phyloP scores from a whole-genome alignment of 371 early-diverging fungal genomes.

The Nematocida minor region DNA sequence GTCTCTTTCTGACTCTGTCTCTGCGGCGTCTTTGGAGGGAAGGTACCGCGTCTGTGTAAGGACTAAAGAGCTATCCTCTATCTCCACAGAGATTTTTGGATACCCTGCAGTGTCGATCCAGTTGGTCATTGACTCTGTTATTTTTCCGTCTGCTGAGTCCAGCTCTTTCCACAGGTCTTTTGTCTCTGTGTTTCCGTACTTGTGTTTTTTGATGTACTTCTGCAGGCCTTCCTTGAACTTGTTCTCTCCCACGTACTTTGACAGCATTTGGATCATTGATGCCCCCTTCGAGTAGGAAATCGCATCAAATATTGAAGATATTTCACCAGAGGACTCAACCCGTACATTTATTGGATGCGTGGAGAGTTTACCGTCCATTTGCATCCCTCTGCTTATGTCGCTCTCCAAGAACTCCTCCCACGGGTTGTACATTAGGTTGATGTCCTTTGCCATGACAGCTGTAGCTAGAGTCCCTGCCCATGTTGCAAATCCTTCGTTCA shows the following conservation, averaged over 20 bases:
- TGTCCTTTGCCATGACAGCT: slow-evolving; percentile 70
- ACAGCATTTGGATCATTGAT: slow-evolving; percentile 79
- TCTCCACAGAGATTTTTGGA: slow-evolving; percentile 66
- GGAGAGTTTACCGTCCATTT: slow-evolving; percentile 72
- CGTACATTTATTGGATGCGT: slow-evolving; percentile 83
- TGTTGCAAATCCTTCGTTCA: slow-evolving; percentile 92
- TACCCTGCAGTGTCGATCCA: slow-evolving; percentile 81
- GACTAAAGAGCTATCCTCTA: not conserved
- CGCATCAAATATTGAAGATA: slow-evolving; percentile 73
- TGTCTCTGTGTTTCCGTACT: slow-evolving; percentile 75
- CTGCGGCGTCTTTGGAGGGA: not conserved
- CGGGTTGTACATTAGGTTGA: slow-evolving; percentile 58
- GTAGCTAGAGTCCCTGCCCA: slow-evolving; percentile 77
- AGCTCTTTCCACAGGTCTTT: slow-evolving; percentile 76
- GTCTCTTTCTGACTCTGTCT: not conserved
- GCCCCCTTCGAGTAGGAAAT: slow-evolving; percentile 81
- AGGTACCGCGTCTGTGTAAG: slow-evolving; percentile 41
- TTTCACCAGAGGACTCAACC: slow-evolving; percentile 73
- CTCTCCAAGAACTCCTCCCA: slow-evolving; percentile 68
- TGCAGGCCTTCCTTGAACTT: slow-evolving; percentile 69
- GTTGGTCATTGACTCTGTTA: slow-evolving; percentile 71
- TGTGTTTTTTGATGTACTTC: slow-evolving; percentile 72
- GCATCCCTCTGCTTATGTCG: slow-evolving; percentile 70
- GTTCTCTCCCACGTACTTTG: slow-evolving; percentile 71
- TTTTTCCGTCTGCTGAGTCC: slow-evolving; percentile 69